phyloP scores from a whole-genome alignment of 345 rosid species.

The Gossypium thurberi region DNA sequence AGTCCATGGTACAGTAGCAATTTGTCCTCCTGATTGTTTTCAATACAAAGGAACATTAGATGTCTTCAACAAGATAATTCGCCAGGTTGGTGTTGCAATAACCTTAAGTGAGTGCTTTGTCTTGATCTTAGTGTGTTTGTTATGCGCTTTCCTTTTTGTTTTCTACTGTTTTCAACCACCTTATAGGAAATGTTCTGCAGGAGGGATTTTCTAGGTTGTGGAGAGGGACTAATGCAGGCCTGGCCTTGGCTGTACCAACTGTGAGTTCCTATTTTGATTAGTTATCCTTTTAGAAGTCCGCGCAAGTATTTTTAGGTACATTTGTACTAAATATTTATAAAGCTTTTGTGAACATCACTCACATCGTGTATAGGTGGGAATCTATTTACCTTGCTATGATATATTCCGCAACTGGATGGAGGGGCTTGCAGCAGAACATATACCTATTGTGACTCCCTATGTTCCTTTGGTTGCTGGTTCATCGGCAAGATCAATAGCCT shows the following conservation, averaged over 20 bases:
- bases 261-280: constrained; percentile 32
- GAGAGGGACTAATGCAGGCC: constrained; percentile 98
- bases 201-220: constrained; percentile 86
- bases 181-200: constrained; percentile 38
- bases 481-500: constrained; percentile 86
- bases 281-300: neutral
- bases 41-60: constrained; percentile 93
- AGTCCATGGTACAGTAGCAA: constrained; percentile 85
- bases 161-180: constrained; percentile 2
- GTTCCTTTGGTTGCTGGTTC: constrained; percentile 77
- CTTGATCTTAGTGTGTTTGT: neutral
- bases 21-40: constrained; percentile 99
- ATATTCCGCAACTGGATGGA: constrained; percentile 74
- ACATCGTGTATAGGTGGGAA: constrained; percentile 68
- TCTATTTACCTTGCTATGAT: constrained; percentile 89
- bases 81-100: constrained; percentile 54
- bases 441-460: constrained; percentile 45
- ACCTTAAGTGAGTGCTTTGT: neutral
- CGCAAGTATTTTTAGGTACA: neutral
- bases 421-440: constrained; percentile 37
- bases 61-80: constrained; percentile 78
- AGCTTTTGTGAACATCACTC: neutral
- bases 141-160: constrained; percentile 1
- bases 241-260: constrained; percentile 87
- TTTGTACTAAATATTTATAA: neutral